Evolutionary conservation across 169 alveolate genomes (phyloP), one percentile per base, ranked within the genome.

Genomic region (Plasmodium adleri): DNA sequence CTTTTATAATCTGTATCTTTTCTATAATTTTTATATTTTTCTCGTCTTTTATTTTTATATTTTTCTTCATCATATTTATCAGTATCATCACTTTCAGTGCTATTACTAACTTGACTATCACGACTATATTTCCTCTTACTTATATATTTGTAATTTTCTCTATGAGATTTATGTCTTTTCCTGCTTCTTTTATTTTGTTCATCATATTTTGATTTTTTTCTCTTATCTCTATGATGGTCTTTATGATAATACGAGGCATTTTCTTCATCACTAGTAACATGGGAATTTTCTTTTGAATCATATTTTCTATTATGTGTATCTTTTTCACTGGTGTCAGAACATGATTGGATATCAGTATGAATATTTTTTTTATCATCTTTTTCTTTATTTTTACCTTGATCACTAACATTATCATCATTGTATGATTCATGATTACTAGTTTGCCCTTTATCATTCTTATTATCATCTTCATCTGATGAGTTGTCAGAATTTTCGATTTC

Each of bases 1-100:
- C 26, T 72, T 66, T 39, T 50, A 17, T 72, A 49, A 39, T 60
- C 5, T 72, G 12, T 60, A 24, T 56, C 64, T 56, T 22, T 56
- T 56, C 28, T 56, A 8, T 56, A 15, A 12, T 3, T 13, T 56
- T 56, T 56, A 56, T 56, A 56, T 56, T 56, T 56, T 17, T 56
- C 64, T 56, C 64, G 1, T 56, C 64, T 56, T 17, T 56, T 22
- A 9, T 56, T 56, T 56, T 56, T 56, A 22, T 56, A 22, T 12
- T 56, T 56, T 17, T 59, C 59, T 24, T 49, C 64, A 22, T 60
- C 28, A 13, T 62, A 24, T 13, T 20, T 62, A 62, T 62, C 6
- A 45, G 3, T 13, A 15, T 49, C 64, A 32, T 72, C 64, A 22
- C 45, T 43, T 50, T 28, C 56, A 47, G 22, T 60, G 83, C 43